Conservation (phyloP, 805 yeast species). For the Saturnispora besseyi region DNA sequence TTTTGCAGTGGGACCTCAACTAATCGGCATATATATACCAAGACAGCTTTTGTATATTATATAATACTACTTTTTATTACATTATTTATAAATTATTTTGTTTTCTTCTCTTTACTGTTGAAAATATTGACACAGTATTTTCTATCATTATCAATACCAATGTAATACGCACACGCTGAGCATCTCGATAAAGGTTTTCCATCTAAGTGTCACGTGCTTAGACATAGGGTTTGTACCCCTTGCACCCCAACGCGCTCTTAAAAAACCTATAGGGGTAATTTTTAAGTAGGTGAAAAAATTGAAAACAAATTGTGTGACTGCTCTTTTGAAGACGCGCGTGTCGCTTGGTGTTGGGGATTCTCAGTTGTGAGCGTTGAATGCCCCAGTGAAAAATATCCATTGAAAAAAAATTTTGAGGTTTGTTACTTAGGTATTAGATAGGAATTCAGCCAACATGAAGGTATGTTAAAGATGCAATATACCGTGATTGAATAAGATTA, state of each 20-base stretch:
- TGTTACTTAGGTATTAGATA: slow-evolving; percentile 2
- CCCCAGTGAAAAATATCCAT: background rate
- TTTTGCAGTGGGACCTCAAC: too few species aligned
- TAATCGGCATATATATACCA: too few species aligned
- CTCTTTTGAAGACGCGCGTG: background rate
- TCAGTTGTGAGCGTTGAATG: background rate
- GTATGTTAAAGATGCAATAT: background rate
- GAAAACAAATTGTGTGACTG: background rate
- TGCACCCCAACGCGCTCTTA: background rate
- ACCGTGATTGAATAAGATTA: background rate
- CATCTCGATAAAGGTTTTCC: background rate
- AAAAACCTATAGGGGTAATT: background rate
- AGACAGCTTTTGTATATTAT: too few species aligned
- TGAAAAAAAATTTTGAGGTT: slow-evolving; percentile 1
- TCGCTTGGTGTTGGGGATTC: background rate
- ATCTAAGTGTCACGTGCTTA: background rate
- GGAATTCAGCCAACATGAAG: slow-evolving; percentile 3
- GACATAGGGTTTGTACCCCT: background rate
- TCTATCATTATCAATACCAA: background rate
- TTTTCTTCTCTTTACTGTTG: too few species aligned
- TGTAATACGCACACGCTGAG: background rate
- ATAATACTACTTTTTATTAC: too few species aligned
- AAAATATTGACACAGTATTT: background rate
- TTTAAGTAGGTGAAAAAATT: background rate
- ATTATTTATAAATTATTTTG: too few species aligned